Percentiles rank a stretch among this genome's conserved stretches.
phyloP scores from a whole-genome alignment of 495 filamentous ascomycete genomes.

The Aspergillus saccharolyticus region DNA sequence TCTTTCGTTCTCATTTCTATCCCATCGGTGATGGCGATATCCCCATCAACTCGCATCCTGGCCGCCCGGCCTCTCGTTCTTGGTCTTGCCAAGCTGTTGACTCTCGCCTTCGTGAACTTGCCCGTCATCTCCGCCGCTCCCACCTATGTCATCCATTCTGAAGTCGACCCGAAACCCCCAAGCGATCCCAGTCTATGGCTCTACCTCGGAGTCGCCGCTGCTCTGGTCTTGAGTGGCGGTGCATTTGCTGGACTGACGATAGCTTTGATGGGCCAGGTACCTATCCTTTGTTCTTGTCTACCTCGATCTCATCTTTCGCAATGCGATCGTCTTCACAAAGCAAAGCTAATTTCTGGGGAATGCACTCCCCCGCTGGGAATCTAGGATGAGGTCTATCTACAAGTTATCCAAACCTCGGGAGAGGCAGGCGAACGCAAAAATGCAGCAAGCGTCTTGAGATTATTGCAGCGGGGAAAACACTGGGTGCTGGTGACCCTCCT shows the following conservation, averaged over 20 bases:
- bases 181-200: constrained; percentile 61
- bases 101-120: constrained; percentile 40
- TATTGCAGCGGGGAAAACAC: constrained; percentile 87
- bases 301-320: not conserved
- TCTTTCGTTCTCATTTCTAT: not conserved
- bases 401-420: constrained; percentile 84
- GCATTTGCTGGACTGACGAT: constrained; percentile 97
- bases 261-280: constrained; percentile 60
- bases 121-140: constrained; percentile 43
- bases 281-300: not conserved
- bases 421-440: constrained; percentile 76
- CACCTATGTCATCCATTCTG: constrained; percentile 23
- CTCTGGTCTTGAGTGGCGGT: constrained; percentile 79
- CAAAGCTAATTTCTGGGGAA: not conserved
- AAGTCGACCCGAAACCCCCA: constrained; percentile 33
- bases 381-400: constrained; percentile 91
- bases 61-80: constrained; percentile 42
- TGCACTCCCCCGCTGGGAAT: constrained; percentile 1
- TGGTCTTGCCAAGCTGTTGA: constrained; percentile 44
- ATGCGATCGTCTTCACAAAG: not conserved
- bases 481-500: constrained; percentile 98
- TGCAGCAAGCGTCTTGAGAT: constrained; percentile 70
- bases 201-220: constrained; percentile 61
- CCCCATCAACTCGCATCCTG: constrained; percentile 27
- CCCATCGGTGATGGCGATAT: constrained; percentile 29